Base-by-base conservation (phyloP, 2,329 filamentous ascomycete species). In the Colletotrichum chrysophilum region DNA sequence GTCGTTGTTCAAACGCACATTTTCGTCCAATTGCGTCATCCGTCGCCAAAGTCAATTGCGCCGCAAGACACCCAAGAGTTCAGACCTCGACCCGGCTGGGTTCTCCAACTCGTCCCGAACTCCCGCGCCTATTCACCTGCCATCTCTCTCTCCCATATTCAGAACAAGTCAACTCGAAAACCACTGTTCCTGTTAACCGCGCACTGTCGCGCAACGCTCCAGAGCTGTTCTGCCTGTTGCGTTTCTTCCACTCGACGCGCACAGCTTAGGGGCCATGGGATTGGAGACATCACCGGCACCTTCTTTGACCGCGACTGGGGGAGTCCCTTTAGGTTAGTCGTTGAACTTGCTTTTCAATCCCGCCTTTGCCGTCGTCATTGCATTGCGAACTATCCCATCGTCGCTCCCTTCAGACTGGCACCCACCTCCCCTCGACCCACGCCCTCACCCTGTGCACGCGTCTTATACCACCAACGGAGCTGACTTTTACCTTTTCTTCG, bases 241-340 rank as follows among this genome's bases (percentile, higher is more conserved):
- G 71, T 71, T 28, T 30, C 13, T 52, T 38, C 52, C 16, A 60
- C 56, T 66, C 14, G 21, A 36, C 55, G 56, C 56, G 55, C 56
- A 55, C 28, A 60, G 48, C 62, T 73, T 74, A 66, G 74, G 56
- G 75, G 76, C 76, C 75, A 77, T 77, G 76, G 76, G 76, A 74
- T 69, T 77, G 70, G 74, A 66, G 58, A 70, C 70, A 52, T 43
- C 66, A 71, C 64, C 66, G 64, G 66, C 60, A 76, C 34, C 70
- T 60, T 67, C 62, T 67, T 62, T 65, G 66, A 77, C 64, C 36
- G 56, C 70, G 43, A 48, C 66, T 56, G 58, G 74, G 74, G 76
- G 66, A 74, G 61, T 73, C 74, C 55, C 60, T 66, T 70, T 74
- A 76, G 70, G 76, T 77, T 74, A 64, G 76, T 72, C 28, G 52